Conservation (phyloP, 2,329 filamentous ascomycete species). For the Aspergillus sp. region DNA sequence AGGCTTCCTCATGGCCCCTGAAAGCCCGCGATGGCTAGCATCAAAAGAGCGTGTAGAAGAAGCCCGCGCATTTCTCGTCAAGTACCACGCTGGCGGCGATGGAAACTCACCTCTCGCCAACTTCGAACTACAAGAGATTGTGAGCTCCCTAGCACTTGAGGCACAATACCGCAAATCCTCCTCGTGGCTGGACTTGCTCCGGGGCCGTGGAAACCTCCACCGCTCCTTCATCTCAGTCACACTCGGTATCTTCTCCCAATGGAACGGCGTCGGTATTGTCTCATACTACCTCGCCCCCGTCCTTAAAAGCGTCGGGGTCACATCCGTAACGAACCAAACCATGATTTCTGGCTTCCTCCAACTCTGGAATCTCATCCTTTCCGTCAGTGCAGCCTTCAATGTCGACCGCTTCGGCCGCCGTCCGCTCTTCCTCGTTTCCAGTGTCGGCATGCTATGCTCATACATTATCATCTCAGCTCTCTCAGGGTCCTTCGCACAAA, state of each 20-base stretch:
- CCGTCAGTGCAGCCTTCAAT: not conserved
- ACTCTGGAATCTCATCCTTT: not conserved
- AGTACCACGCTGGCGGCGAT: slow-evolving; percentile 10
- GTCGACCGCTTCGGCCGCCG: slow-evolving; percentile 1
- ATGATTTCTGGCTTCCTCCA: slow-evolving; percentile 1
- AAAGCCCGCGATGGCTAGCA: slow-evolving; percentile 66
- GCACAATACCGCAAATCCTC: not conserved
- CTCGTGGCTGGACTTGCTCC: not conserved
- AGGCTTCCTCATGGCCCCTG: slow-evolving; percentile 60
- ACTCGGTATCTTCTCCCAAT: not conserved
- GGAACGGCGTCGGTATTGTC: not conserved
- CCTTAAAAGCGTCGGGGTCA: not conserved
- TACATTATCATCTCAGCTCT: slow-evolving; percentile 25
- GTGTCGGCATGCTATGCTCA: slow-evolving; percentile 25
- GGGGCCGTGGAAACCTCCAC: not conserved
- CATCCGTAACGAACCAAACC: not conserved
- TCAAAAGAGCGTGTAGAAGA: slow-evolving; percentile 65
- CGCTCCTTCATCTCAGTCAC: not conserved
- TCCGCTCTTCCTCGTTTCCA: slow-evolving; percentile 7
- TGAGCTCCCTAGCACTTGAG: not conserved
- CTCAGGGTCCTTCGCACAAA: slow-evolving; percentile 21
- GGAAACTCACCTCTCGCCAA: not conserved
- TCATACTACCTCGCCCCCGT: not conserved
- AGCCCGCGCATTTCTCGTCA: slow-evolving; percentile 54
- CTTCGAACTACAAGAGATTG: not conserved